A percentile compares a stretch with the other conserved stretches of the same genome.
phyloP scores from a whole-genome alignment of 768 basidiomycete genomes.

The Fistulinella prunicolor region DNA sequence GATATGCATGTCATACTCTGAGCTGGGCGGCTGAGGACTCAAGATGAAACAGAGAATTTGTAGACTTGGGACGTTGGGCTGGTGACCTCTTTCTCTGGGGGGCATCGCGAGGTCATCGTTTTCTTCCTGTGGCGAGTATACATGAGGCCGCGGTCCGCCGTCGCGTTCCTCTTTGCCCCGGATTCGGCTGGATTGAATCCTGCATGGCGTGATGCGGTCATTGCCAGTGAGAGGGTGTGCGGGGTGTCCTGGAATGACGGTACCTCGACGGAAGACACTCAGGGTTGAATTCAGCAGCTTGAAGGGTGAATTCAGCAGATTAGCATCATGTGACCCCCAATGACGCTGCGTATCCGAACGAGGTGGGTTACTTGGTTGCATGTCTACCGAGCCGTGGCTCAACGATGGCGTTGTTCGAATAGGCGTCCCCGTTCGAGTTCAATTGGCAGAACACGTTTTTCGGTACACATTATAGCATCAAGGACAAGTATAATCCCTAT shows the following conservation, averaged over 20 bases:
- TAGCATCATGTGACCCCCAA: constrained; percentile 28
- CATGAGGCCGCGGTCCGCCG: no score
- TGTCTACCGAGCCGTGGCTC: no score
- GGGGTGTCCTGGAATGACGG: constrained; percentile 21
- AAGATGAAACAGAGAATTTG: no score
- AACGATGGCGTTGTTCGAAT: no score
- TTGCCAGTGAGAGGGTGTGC: background rate
- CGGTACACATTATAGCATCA: constrained; percentile 46
- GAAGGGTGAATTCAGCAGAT: constrained; percentile 8
- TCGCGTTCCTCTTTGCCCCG: no score
- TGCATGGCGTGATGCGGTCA: constrained; percentile 44
- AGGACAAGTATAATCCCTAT: constrained; percentile 43
- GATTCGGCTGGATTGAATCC: constrained; percentile 44
- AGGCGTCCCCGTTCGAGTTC: constrained; percentile 44
- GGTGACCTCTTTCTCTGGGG: no score
- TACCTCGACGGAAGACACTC: constrained; percentile 11
- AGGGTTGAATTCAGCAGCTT: constrained; percentile 5
- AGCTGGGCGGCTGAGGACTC: no score
- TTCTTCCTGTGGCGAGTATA: no score
- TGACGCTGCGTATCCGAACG: constrained; percentile 47
- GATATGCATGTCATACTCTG: no score
- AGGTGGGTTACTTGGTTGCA: constrained; percentile 30
- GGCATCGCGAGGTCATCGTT: no score
- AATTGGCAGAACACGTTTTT: constrained; percentile 46
- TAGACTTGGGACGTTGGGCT: no score